Evolutionary conservation across 2,329 filamentous ascomycete genomes (phyloP).

Genomic region (Colletotrichum liaoningense): DNA sequence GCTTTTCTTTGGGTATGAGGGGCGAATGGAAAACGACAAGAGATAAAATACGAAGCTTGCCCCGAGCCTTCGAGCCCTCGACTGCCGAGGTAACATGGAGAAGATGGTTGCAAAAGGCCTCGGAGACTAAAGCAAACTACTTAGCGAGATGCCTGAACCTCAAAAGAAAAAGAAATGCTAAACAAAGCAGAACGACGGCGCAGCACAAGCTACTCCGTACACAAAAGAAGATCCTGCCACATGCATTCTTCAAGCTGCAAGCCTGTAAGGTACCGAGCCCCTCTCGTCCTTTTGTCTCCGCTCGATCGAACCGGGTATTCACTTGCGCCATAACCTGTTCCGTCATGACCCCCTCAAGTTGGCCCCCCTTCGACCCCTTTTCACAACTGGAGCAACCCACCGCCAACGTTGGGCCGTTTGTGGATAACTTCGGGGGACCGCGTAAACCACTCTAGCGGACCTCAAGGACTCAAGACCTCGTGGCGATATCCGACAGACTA

Average conservation of each 20-base stretch:
- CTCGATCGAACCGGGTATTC: background rate
- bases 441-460: background rate
- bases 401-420: slow-evolving; percentile 23
- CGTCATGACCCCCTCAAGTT: background rate
- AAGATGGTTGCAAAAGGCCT: background rate
- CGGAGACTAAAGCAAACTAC: slow-evolving; percentile 17
- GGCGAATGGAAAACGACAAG: background rate
- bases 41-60: background rate
- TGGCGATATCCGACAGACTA: slow-evolving; percentile 12
- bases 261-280: background rate
- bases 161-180: background rate
- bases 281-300: background rate
- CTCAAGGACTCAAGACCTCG: background rate
- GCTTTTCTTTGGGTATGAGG: background rate
- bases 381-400: slow-evolving; percentile 1
- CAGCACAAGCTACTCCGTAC: background rate
- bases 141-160: slow-evolving; percentile 1
- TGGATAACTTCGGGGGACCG: slow-evolving; percentile 18
- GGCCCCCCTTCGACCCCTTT: background rate
- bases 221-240: background rate
- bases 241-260: background rate
- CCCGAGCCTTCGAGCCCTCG: too few species aligned
- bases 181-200: background rate
- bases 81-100: background rate
- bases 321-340: background rate